These are phyloP conservation scores for Ceratocystis smalleyi DNA, from an alignment of 2,329 filamentous ascomycete genomes.

Conservation along the genomic window DNA sequence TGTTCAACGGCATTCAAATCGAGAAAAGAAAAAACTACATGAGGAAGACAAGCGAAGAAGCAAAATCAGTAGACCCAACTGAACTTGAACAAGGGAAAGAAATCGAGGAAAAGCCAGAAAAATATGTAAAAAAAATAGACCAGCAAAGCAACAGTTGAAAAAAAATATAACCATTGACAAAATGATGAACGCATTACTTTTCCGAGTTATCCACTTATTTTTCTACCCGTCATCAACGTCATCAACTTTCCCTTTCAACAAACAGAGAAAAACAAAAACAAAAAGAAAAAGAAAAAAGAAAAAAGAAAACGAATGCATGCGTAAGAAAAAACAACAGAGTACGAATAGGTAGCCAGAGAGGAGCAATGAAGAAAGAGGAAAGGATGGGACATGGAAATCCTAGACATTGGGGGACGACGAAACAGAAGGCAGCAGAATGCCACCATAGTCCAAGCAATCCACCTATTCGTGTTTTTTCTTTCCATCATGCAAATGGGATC, in stretches of 20 bases:
- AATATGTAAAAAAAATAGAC: neutral
- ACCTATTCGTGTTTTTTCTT: no score
- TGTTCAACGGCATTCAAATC: neutral
- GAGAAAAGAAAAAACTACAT: neutral
- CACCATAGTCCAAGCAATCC: neutral
- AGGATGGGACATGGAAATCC: no score
- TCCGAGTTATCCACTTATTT: slow-evolving; percentile 12
- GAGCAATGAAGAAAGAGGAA: neutral
- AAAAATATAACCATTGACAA: slow-evolving; percentile 3
- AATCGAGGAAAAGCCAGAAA: neutral
- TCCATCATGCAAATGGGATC: neutral
- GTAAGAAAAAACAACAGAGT: neutral
- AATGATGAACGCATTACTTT: slow-evolving; percentile 12
- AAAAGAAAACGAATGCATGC: neutral
- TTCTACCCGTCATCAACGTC: slow-evolving; percentile 8
- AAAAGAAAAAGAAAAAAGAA: neutral
- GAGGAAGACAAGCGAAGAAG: neutral
- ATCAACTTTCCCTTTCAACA: slow-evolving; percentile 4
- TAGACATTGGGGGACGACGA: neutral
- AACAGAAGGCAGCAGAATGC: slow-evolving; percentile 9
- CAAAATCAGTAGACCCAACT: neutral
- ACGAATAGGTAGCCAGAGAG: neutral
- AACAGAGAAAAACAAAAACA: neutral
- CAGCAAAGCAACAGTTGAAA: neutral
- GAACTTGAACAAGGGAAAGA: neutral